These are phyloP conservation scores for Fusarium nurragi DNA, from an alignment of 2,329 filamentous ascomycete species.

Conservation along the genomic window DNA sequence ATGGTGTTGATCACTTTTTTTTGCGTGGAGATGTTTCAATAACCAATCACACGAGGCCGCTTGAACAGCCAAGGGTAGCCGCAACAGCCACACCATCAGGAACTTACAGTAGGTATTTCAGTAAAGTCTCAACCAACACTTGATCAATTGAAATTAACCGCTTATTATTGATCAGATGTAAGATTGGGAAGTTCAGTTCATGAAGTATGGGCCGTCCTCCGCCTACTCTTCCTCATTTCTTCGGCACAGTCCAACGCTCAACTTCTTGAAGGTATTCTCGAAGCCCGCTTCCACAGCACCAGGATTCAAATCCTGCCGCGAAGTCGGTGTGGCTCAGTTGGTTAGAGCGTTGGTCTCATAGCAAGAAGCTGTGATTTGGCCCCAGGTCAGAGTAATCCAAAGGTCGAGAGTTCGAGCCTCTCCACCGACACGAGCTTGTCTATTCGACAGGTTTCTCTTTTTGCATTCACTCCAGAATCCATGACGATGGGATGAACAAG, in stretches of 20 bases:
- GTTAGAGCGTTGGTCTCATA: slow-evolving; percentile 42
- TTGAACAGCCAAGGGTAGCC: neutral
- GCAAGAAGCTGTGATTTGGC: slow-evolving; percentile 19
- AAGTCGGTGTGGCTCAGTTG: slow-evolving; percentile 39
- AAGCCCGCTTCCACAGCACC: neutral
- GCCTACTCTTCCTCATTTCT: neutral
- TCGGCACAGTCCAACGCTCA: neutral
- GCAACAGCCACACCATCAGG: neutral
- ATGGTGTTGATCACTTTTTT: neutral
- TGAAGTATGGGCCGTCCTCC: too few relatives aligned
- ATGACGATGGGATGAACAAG: too few relatives aligned
- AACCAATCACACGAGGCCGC: neutral
- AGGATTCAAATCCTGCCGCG: neutral
- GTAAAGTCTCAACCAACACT: neutral
- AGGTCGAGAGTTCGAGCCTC: slow-evolving; percentile 42
- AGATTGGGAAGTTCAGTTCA: too few relatives aligned
- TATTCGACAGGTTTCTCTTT: neutral
- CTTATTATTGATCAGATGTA: too few relatives aligned
- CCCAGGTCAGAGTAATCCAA: slow-evolving; percentile 36
- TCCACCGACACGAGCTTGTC: slow-evolving; percentile 33
- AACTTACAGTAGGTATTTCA: neutral
- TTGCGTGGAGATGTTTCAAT: neutral
- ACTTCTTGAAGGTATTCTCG: neutral
- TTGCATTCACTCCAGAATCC: too few relatives aligned
- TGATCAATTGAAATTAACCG: too few relatives aligned